Percentiles rank a stretch among this genome's conserved stretches.
Conservation (phyloP, 1,284 basidiomycete species). For the Coniferiporia sulphurascens region DNA sequence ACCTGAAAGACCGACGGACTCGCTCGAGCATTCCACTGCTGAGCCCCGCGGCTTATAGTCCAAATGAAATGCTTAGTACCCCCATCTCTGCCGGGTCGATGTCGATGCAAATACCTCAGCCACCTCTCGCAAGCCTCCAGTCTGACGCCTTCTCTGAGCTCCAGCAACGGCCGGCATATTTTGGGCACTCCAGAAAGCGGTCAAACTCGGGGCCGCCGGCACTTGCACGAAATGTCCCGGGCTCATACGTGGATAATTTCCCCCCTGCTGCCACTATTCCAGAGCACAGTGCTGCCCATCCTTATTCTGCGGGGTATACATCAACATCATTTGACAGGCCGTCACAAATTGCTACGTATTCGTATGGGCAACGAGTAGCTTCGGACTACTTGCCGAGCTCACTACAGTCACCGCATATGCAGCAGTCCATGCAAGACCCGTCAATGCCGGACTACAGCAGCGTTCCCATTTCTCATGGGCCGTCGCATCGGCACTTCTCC, state of each 20-base stretch:
- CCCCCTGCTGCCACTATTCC: conserved; percentile 1
- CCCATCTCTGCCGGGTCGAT: conserved; percentile 26
- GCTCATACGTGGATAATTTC: conserved; percentile 9
- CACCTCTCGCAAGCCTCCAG: conserved; percentile 30
- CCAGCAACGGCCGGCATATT: conserved; percentile 18
- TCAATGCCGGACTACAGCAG: conserved; percentile 11
- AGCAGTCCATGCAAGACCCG: conserved; percentile 13
- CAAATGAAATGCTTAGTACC: conserved; percentile 22
- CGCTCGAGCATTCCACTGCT: conserved; percentile 36
- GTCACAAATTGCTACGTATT: conserved; percentile 8
- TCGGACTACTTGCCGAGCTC: conserved; percentile 11
- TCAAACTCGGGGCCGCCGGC: conserved; percentile 26
- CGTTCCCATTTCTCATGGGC: conserved; percentile 16
- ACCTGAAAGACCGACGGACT: conserved; percentile 36
- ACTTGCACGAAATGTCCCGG: conserved; percentile 9
- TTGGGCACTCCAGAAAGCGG: conserved; percentile 23
- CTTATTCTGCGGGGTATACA: conserved; percentile 15
- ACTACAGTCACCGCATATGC: conserved; percentile 6
- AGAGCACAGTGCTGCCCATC: background rate
- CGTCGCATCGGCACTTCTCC: conserved; percentile 15
- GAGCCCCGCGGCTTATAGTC: conserved; percentile 25
- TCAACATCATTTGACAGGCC: conserved; percentile 14
- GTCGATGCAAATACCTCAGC: conserved; percentile 37
- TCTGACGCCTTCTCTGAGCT: conserved; percentile 17
- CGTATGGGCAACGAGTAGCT: conserved; percentile 4